phyloP scores from a whole-genome alignment of 2,329 filamentous ascomycete species.

The Fusarium foetens region DNA sequence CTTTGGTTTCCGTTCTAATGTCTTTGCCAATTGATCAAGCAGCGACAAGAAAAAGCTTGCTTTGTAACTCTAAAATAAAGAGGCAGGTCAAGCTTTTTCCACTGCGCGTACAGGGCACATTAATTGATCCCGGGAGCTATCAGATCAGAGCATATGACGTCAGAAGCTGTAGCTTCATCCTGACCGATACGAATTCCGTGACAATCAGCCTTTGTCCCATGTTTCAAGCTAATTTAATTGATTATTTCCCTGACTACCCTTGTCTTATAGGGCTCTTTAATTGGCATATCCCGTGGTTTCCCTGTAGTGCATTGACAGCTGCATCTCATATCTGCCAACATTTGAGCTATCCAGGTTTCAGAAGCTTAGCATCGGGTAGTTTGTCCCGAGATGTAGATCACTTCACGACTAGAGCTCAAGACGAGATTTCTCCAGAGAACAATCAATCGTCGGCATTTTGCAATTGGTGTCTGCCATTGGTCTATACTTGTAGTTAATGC shows the following conservation, averaged over 20 bases:
- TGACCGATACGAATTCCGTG: not conserved
- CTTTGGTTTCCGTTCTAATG: not conserved
- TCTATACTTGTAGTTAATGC: not conserved
- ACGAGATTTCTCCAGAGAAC: not conserved
- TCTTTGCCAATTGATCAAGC: not conserved
- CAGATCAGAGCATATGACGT: slow-evolving; percentile 27
- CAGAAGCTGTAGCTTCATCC: slow-evolving; percentile 1
- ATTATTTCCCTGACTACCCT: not conserved
- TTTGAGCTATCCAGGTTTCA: not conserved
- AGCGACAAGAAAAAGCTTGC: slow-evolving; percentile 19
- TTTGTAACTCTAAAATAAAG: slow-evolving; percentile 20
- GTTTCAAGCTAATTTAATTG: not conserved
- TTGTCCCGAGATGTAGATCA: not conserved
- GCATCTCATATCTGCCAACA: not conserved
- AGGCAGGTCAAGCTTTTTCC: slow-evolving; percentile 5
- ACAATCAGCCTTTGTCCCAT: not conserved
- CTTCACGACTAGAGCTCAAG: not conserved
- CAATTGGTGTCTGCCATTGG: not conserved
- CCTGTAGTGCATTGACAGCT: not conserved
- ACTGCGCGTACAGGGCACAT: not conserved
- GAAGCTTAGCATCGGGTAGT: not conserved
- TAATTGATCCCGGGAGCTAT: not conserved
- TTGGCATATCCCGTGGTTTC: not conserved
- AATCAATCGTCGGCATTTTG: not conserved
- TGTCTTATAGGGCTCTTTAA: not conserved